Evolutionary conservation across 164 flowering plant species (phyloP), one percentile per base, ranked within the genome.

Genomic region (Macadamia tetraphylla): DNA sequence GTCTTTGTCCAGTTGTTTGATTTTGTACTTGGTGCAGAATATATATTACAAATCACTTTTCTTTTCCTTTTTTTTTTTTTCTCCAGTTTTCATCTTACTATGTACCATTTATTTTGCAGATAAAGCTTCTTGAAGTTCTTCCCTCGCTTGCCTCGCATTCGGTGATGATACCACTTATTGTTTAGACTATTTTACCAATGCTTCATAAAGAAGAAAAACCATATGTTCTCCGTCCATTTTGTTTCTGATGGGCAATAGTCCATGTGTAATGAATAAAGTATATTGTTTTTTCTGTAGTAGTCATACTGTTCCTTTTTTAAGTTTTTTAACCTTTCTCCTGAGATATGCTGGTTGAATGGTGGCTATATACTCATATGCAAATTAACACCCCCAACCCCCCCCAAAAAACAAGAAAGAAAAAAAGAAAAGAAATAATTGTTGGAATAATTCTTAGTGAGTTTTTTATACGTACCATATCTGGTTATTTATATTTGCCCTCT

Each of bases 91-190:
- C 65, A 58, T 59, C 44, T 65, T 60, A 58, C 53, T 58, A 9
- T 56, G 49, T 60, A 66, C 11, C 14, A 72, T 29, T 31, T 31
- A 62, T 67, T 10, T 67, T 83, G 80, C 91, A 95, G 96, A 81
- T 86, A 66, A 88, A 91, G 77, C 83, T 90, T 71, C 80, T 90
- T 81, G 83, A 72, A 43, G 62, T 89, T 78, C 87, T 95, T 68
- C 96, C 99, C 49, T 80, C 89, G 60, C 84, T 95, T 64, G 97
- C 93, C 70, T 86, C 97, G 32, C 85, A 95, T 69, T 74, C 90
- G 69, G 79, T 77, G 31, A 90, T 95, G 94, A 70, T 83, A 59
- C 96, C 98, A 15, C 81, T 95, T 65, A 63, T 92, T 60, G 75
- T 89, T 76, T 94, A 92, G 77, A 85, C 91, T 70, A 82, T 90